Conservation (phyloP, 768 basidiomycete genomes). For the Lentinus brumalis region DNA sequence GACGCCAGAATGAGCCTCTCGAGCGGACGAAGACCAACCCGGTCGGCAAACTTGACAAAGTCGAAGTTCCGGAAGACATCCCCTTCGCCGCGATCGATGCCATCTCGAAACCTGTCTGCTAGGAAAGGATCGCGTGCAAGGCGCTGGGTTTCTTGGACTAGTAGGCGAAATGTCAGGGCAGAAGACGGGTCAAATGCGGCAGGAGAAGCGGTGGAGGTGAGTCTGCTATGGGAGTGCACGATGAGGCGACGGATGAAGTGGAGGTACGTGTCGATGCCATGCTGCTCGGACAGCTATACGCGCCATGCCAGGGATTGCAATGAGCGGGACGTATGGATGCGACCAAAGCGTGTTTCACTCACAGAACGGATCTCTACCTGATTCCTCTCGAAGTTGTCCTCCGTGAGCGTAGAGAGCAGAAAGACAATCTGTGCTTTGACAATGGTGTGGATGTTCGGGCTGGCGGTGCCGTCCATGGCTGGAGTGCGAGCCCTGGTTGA, state of each 20-base stretch:
- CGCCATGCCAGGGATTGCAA: slow-evolving; percentile 3
- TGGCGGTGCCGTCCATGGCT: slow-evolving; percentile 85
- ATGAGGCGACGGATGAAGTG: slow-evolving; percentile 98
- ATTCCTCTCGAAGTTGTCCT: slow-evolving; percentile 96
- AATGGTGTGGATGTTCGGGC: slow-evolving; percentile 85
- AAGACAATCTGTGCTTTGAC: slow-evolving; percentile 98
- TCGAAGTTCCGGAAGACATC: slow-evolving; percentile 84
- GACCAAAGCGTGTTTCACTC: slow-evolving; percentile 35
- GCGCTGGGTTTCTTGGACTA: slow-evolving; percentile 86
- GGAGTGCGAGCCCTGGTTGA: slow-evolving; percentile 52
- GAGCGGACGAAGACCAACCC: slow-evolving; percentile 76
- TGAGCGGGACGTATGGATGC: background rate
- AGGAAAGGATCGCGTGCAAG: slow-evolving; percentile 89
- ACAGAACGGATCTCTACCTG: slow-evolving; percentile 94
- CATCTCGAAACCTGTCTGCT: slow-evolving; percentile 88
- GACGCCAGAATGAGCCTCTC: slow-evolving; percentile 79
- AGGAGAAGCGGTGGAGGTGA: slow-evolving; percentile 58
- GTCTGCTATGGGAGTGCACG: slow-evolving; percentile 78
- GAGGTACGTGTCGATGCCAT: slow-evolving; percentile 95
- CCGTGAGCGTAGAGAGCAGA: slow-evolving; percentile 91
- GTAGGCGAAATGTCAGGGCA: slow-evolving; percentile 78
- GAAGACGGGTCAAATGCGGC: slow-evolving; percentile 74
- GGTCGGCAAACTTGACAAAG: slow-evolving; percentile 79
- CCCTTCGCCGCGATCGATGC: slow-evolving; percentile 85
- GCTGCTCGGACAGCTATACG: slow-evolving; percentile 88